Base-by-base conservation (phyloP, 495 filamentous ascomycete species). In the Corynascus novoguineensis region DNA sequence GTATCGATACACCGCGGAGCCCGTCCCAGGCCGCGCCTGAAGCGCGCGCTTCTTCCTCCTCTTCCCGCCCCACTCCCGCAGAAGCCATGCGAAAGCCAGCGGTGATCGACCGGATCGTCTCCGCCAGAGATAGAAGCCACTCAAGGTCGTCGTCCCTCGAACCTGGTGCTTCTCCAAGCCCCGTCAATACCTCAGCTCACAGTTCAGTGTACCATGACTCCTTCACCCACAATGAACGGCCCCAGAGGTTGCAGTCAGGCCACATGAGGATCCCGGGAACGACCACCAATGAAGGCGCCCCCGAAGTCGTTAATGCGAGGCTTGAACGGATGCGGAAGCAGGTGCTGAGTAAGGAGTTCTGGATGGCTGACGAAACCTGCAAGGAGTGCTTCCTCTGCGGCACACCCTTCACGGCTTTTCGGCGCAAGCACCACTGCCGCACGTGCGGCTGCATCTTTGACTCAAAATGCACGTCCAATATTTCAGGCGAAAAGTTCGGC, bases 281-380 rank as follows among this genome's bases (percentile, higher is more conserved):
- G 5, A 82, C 78, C 4, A 69, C 69, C 10, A 79, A 77, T 59
- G 76, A 81, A 57, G 81, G 81, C 21, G 81, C 80, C 38, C 75
- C 79, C 9, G 81, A 83, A 53, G 74, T 77, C 37, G 81, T 86
- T 21, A 86, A 77, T 60, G 79, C 79, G 41, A 75, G 80, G 34
- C 74, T 86, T 24, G 80, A 85, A 57, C 81, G 89, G 64, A 81
- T 90, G 71, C 79, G 86, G 55, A 92, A 88, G 64, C 89, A 87
- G 67, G 81, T 97, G 31, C 75, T 97, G 14, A 96, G 86, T 62
- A 92, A 88, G 68, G 90, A 96, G 52, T 97, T 95, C 66, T 99
- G 95, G 95, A 99, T 99, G 95, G 87, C 88, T 44, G 95, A 99
- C 72, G 95, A 97, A 65, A 96, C 95, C 66, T 92, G 91, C 44